These are phyloP conservation scores for Podochytrium sp. DNA, from an alignment of 192 early-diverging fungal genomes.

Conservation along the genomic window DNA sequence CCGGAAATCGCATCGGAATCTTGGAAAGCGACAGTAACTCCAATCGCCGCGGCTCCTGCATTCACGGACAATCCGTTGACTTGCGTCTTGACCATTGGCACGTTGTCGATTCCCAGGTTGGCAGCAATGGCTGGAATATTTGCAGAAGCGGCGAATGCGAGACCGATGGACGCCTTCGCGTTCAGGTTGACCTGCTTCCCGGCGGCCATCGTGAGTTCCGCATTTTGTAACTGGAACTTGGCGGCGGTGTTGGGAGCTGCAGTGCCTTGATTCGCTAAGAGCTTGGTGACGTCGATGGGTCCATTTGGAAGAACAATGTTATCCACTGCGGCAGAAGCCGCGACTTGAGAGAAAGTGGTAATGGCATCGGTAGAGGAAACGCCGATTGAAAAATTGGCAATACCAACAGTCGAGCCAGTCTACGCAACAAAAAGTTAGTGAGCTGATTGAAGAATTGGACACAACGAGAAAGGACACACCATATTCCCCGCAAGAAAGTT, in stretches of 20 bases:
- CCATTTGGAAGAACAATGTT: neutral
- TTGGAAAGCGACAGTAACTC: neutral
- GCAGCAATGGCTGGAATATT: slow-evolving; percentile 24
- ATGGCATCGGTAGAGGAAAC: too few species aligned
- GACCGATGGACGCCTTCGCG: slow-evolving; percentile 7
- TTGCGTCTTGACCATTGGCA: neutral
- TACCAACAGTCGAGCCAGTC: too few species aligned
- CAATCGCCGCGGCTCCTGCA: slow-evolving; percentile 11
- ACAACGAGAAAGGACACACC: too few species aligned
- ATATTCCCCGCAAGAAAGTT: too few species aligned
- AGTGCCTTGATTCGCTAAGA: neutral
- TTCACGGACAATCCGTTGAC: slow-evolving; percentile 22
- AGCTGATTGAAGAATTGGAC: too few species aligned
- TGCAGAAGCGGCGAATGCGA: slow-evolving; percentile 19
- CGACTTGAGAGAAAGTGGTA: too few species aligned
- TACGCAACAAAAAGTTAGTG: too few species aligned
- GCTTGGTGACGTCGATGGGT: neutral
- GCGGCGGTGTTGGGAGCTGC: neutral
- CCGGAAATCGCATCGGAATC: slow-evolving; percentile 17
- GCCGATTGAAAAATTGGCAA: too few species aligned
- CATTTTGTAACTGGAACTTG: neutral
- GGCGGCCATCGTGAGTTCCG: neutral
- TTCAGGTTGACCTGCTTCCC: slow-evolving; percentile 11
- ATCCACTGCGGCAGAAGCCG: too few species aligned
- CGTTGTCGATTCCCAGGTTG: slow-evolving; percentile 16